Base-by-base conservation (phyloP, 2,329 filamentous ascomycete genomes). In the Phialophora expanda region DNA sequence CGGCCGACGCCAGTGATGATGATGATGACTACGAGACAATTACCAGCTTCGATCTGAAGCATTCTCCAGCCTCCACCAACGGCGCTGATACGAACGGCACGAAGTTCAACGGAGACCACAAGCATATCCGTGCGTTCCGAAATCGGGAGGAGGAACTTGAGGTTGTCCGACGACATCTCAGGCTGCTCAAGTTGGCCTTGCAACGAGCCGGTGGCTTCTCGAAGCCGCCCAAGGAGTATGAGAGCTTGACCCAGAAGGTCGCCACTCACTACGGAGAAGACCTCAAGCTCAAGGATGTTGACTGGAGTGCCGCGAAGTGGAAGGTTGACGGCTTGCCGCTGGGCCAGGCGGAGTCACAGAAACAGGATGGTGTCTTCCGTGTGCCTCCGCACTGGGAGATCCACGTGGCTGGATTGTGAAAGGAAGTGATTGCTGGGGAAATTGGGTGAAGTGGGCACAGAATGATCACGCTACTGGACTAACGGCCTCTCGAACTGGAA, bases 231-330 rank as follows among this genome's bases (percentile, higher is more conserved):
- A 73, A 68, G 8, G 81, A 83, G 71, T 85, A 84, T 68, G 78
- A 83, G 71, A 41, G 17, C 2, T 22, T 62, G 51, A 62, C 60
- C 2, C 50, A 62, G 32, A 55, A 44, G 24, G n/a, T 62, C 32
- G 24, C n/a, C n/a, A 28, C 60, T 20, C 12, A 55, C 51, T 62
- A 55, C 51, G 60, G 60, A 34, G 60, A 46, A n/a, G 76, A 78
- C 30, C 73, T 83, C 71, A 78, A 79, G 70, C 78, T 76, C 0
- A 60, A 63, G 26, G 50, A 60, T 8, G 30, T 58, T 38, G 73
- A 78, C 0, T 77, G 80, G 64, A 80, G 80, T 0, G 78, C 81
- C 0, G 81, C 83, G 74, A 82, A 81, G 74, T 83, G 82, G 82
- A 73, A 77, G 61, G 73, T 79, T 12, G 81, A 82, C 73, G 75